These are phyloP conservation scores for Takashimella koratensis DNA, from an alignment of 1,284 basidiomycete genomes.

Conservation along the genomic window DNA sequence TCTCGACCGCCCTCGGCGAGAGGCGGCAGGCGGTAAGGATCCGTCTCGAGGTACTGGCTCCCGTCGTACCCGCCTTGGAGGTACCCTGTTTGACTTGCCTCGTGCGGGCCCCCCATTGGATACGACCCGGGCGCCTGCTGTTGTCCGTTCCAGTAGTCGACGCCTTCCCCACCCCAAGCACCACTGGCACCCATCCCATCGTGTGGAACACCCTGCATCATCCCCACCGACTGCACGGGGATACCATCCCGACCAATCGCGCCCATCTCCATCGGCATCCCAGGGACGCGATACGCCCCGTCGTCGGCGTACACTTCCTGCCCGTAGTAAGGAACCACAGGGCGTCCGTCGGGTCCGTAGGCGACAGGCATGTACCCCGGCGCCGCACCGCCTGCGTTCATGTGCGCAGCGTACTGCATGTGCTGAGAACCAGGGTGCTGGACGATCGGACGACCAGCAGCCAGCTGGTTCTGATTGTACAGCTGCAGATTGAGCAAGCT, in stretches of 20 bases:
- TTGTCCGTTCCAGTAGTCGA: constrained; percentile 2
- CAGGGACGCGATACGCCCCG: constrained; percentile 30
- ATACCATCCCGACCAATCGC: not conserved
- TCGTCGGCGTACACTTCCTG: constrained; percentile 7
- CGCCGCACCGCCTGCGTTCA: not conserved
- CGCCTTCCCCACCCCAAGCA: not conserved
- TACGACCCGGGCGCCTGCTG: too few relatives aligned
- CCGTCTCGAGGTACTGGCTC: constrained; percentile 3
- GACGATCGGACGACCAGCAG: not conserved
- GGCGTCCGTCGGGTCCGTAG: constrained; percentile 25
- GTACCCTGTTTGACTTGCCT: constrained; percentile 5
- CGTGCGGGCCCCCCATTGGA: not conserved
- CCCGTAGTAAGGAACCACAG: constrained; percentile 4
- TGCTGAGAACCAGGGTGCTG: constrained; percentile 19
- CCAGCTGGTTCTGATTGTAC: constrained; percentile 20
- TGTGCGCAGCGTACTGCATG: constrained; percentile 18
- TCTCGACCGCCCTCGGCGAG: constrained; percentile 8
- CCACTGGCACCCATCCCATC: not conserved
- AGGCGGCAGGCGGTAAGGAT: constrained; percentile 14
- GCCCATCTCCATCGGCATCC: constrained; percentile 13
- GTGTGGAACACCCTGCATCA: too few relatives aligned
- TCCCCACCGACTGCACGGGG: constrained; percentile 1
- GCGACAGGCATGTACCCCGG: constrained; percentile 21
- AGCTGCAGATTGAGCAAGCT: constrained; percentile 34
- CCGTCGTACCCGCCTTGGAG: constrained; percentile 4